A percentile compares a stretch with the other conserved stretches of the same genome.
These are phyloP conservation scores for Aegilops bicornis DNA, from an alignment of 176 grass and related monocot genomes.

Conservation along the genomic window DNA sequence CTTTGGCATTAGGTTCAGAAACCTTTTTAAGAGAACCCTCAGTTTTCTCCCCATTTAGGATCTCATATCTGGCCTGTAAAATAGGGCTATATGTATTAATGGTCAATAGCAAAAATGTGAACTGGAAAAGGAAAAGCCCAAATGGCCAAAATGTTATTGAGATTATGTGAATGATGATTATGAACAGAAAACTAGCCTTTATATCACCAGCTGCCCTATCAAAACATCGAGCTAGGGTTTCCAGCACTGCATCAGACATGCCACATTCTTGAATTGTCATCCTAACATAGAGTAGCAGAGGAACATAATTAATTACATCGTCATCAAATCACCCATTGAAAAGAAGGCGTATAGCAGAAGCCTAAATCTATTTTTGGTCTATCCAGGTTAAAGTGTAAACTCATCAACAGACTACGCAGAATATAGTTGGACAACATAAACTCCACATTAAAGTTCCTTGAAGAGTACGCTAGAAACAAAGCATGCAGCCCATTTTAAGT, in stretches of 20 bases:
- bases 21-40: constrained; percentile 51
- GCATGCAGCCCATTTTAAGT: not conserved
- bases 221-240: constrained; percentile 59
- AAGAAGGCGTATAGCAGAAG: not conserved
- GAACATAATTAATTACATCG: not conserved
- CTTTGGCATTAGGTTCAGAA: constrained; percentile 47
- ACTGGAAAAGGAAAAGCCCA: constrained; percentile 38
- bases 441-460: not conserved
- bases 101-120: constrained; percentile 16
- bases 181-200: constrained; percentile 57
- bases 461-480: constrained; percentile 15
- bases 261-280: constrained; percentile 80
- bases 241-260: constrained; percentile 66
- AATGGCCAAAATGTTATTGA: constrained; percentile 11
- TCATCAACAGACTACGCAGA: not conserved
- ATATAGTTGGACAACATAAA: not conserved
- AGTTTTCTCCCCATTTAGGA: constrained; percentile 50
- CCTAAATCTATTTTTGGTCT: constrained; percentile 4
- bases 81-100: constrained; percentile 21
- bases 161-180: constrained; percentile 2
- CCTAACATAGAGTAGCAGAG: constrained; percentile 44
- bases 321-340: not conserved
- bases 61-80: constrained; percentile 85
- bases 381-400: not conserved
- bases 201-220: constrained; percentile 73